phyloP scores from a whole-genome alignment of 2,329 filamentous ascomycete species.

The Talaromyces piceae region DNA sequence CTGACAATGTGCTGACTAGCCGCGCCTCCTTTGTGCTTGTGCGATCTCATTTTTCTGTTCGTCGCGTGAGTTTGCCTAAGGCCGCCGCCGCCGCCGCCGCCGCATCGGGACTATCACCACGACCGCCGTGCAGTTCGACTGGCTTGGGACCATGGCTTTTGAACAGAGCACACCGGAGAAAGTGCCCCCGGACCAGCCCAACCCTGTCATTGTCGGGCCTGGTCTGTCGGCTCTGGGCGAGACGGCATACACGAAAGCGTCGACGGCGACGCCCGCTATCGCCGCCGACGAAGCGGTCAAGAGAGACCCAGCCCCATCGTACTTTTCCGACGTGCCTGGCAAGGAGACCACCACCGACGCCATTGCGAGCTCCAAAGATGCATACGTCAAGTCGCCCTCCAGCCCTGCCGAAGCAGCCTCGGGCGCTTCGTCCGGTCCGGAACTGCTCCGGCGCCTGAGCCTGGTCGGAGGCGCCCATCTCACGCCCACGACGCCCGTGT shows the following conservation, averaged over 20 bases:
- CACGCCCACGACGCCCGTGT: conserved; percentile 36
- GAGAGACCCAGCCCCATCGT: conserved; percentile 20
- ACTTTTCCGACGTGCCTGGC: conserved; percentile 22
- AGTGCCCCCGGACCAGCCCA: conserved; percentile 11
- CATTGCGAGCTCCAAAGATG: conserved; percentile 24
- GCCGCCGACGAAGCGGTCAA: conserved; percentile 16
- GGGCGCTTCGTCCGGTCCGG: conserved; percentile 41
- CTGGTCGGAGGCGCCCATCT: conserved; percentile 27
- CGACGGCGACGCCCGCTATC: conserved; percentile 22
- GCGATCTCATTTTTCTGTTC: conserved; percentile 4
- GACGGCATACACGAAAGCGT: conserved; percentile 21
- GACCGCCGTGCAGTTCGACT: too few species aligned
- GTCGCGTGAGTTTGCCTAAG: not conserved
- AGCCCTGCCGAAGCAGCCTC: conserved; percentile 37
- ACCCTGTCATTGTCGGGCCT: conserved; percentile 12
- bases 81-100: not conserved
- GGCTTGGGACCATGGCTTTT: conserved; percentile 10
- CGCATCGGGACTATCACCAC: not conserved
- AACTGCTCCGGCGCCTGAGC: conserved; percentile 48
- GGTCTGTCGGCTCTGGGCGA: conserved; percentile 14
- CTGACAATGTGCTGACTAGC: not conserved
- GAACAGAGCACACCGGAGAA: conserved; percentile 11
- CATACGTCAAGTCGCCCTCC: conserved; percentile 17
- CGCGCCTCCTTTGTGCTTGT: conserved; percentile 2
- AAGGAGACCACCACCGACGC: conserved; percentile 10